Conservation (phyloP, 495 filamentous ascomycete species). For the Massariosphaeria phaeospora region DNA sequence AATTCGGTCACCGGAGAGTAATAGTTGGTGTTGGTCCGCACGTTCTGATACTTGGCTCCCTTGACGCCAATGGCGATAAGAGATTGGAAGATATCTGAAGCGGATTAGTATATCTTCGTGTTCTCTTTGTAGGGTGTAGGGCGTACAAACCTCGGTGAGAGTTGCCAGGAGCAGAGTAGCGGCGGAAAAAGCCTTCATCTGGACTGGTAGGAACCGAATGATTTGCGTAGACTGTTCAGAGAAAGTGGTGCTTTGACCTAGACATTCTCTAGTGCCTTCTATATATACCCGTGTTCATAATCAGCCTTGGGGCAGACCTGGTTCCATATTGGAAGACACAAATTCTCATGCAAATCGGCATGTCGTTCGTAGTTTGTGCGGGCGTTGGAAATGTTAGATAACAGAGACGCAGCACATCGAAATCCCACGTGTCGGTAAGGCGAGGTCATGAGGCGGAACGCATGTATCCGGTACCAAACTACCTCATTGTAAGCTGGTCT, state of each 20-base stretch:
- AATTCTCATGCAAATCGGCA: not conserved
- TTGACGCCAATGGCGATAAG: constrained; percentile 46
- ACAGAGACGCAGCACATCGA: not conserved
- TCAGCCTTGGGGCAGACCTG: too few species aligned
- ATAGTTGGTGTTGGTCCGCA: constrained; percentile 53
- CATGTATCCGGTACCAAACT: constrained; percentile 5
- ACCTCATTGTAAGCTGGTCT: not conserved
- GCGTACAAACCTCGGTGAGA: constrained; percentile 13
- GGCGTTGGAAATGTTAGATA: too few species aligned
- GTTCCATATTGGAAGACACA: not conserved
- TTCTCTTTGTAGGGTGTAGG: not conserved
- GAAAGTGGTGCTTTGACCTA: too few species aligned
- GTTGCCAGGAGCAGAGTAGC: constrained; percentile 13
- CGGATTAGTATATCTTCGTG: not conserved
- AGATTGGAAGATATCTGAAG: constrained; percentile 44
- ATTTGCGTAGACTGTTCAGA: too few species aligned
- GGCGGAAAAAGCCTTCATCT: constrained; percentile 29
- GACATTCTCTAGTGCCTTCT: too few species aligned
- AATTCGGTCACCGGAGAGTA: constrained; percentile 52
- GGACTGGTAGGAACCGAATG: too few species aligned
- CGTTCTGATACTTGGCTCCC: constrained; percentile 48
- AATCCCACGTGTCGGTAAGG: too few species aligned
- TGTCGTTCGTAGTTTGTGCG: too few species aligned
- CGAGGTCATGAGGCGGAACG: constrained; percentile 10
- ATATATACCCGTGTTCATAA: too few species aligned